These are phyloP conservation scores for Blakeslea trispora DNA, from an alignment of 371 early-diverging fungal species.

Conservation along the genomic window DNA sequence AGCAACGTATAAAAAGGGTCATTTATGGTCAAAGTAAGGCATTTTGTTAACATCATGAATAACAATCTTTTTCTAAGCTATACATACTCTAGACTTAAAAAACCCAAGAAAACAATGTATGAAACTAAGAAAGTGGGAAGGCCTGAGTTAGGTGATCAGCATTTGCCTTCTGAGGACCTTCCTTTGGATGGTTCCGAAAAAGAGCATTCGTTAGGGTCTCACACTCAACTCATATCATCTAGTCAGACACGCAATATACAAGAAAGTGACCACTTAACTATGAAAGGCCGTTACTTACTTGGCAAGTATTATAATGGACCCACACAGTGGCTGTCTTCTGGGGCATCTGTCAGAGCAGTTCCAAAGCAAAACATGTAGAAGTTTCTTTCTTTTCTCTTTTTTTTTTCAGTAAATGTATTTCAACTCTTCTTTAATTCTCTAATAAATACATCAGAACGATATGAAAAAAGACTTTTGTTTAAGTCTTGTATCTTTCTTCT, in stretches of 20 bases:
- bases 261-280: slow-evolving; percentile 15
- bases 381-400: too few relatives aligned
- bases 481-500: background rate
- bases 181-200: background rate
- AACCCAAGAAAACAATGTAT: slow-evolving; percentile 12
- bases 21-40: slow-evolving; percentile 22
- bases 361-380: background rate
- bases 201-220: background rate
- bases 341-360: slow-evolving; percentile 2
- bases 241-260: slow-evolving; percentile 2
- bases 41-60: background rate
- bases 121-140: background rate
- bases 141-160: too few relatives aligned
- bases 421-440: too few relatives aligned
- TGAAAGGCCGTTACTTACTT: slow-evolving; percentile 29
- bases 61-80: background rate
- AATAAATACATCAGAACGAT: background rate
- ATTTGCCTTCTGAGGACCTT: background rate
- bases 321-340: slow-evolving; percentile 18
- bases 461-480: too few relatives aligned
- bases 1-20: background rate
- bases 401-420: too few relatives aligned
- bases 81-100: slow-evolving; percentile 9
- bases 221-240: slow-evolving; percentile 9
- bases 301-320: slow-evolving; percentile 40